Conservation (phyloP, 805 yeast genomes). For the Candida takata region DNA sequence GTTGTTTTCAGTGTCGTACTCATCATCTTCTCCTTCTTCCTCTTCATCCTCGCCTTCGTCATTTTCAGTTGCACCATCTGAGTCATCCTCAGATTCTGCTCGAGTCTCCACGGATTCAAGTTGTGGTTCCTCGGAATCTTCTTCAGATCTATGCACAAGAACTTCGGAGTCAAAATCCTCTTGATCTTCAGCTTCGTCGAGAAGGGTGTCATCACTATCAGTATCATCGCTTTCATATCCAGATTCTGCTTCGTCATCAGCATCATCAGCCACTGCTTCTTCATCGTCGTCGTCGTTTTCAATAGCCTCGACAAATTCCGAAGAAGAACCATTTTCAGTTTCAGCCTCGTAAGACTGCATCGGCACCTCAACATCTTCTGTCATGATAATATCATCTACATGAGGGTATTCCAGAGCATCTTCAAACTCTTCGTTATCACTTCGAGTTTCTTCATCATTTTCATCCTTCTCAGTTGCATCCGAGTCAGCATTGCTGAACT, state of each 20-base stretch:
- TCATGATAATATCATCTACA: too few relatives aligned
- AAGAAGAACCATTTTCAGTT: neutral
- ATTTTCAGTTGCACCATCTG: constrained; percentile 1
- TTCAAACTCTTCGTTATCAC: neutral
- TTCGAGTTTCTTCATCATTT: neutral
- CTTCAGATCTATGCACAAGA: too few relatives aligned
- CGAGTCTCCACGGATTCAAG: too few relatives aligned
- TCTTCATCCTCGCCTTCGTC: constrained; percentile 2
- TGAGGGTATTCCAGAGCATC: neutral
- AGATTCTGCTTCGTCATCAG: constrained; percentile 2
- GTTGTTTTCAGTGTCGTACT: neutral
- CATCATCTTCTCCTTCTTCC: constrained; percentile 1
- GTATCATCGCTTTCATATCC: neutral
- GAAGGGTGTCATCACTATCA: neutral
- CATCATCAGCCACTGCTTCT: too few relatives aligned
- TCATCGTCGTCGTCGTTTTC: neutral
- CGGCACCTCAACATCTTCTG: too few relatives aligned
- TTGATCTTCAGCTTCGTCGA: constrained; percentile 1
- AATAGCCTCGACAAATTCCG: neutral
- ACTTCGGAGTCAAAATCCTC: neutral
- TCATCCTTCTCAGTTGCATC: too few relatives aligned
- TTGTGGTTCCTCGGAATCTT: too few relatives aligned
- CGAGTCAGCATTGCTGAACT: too few relatives aligned
- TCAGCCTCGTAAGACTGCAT: neutral
- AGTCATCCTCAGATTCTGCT: constrained; percentile 1